phyloP scores from a whole-genome alignment of 306 rosid genomes.

The Canavalia ensiformis region DNA sequence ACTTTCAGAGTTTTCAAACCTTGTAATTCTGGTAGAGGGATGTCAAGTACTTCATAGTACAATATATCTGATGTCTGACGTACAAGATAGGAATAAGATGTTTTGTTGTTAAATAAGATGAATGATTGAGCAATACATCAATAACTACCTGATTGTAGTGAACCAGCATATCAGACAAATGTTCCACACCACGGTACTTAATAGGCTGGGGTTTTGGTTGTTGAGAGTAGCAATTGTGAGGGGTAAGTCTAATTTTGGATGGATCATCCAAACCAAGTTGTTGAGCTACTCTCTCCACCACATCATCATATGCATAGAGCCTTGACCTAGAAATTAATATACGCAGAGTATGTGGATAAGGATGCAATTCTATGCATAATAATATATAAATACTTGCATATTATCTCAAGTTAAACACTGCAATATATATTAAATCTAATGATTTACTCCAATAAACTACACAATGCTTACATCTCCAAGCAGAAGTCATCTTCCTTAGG shows the following conservation, averaged over 20 bases:
- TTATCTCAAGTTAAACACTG: conserved; percentile 31
- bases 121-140: conserved; percentile 38
- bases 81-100: conserved; percentile 31
- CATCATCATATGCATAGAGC: conserved; percentile 87
- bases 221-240: conserved; percentile 94
- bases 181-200: conserved; percentile 84
- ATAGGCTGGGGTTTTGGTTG: conserved; percentile 95
- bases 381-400: conserved; percentile 17
- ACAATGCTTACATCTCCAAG: conserved; percentile 75
- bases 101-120: conserved; percentile 17
- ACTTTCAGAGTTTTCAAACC: conserved; percentile 91
- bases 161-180: conserved; percentile 87
- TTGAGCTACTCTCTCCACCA: conserved; percentile 83
- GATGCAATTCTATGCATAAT: conserved; percentile 40
- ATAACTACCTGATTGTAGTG: conserved; percentile 88
- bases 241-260: conserved; percentile 83
- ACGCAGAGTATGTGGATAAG: conserved; percentile 27
- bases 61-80: conserved; percentile 87
- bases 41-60: conserved; percentile 90
- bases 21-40: conserved; percentile 94
- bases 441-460: conserved; percentile 41
- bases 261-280: conserved; percentile 88
- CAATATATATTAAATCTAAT: conserved; percentile 28
- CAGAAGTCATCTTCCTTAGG: conserved; percentile 93
- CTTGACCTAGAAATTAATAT: conserved; percentile 72